A percentile compares a stretch with the other conserved stretches of the same genome.
phyloP scores from a whole-genome alignment of 1,284 basidiomycete genomes.

The Ganoderma leucocontextum region DNA sequence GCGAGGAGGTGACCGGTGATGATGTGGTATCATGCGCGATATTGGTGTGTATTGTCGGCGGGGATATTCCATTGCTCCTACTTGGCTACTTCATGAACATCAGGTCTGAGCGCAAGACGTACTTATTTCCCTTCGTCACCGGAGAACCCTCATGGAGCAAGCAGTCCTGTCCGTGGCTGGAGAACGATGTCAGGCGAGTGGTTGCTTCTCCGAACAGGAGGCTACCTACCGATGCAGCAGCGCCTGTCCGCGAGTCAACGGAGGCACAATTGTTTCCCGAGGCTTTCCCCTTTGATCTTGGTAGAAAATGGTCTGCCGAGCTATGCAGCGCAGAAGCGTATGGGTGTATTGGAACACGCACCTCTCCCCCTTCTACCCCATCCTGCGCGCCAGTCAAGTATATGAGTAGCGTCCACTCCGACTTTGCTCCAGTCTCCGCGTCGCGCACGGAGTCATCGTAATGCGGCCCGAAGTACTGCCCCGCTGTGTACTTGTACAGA shows the following conservation, averaged over 20 bases:
- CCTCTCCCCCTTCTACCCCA: conserved; percentile 80
- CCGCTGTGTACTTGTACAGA: conserved; percentile 72
- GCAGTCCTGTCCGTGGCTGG: conserved; percentile 79
- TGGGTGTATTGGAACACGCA: conserved; percentile 37
- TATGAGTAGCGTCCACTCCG: conserved; percentile 84
- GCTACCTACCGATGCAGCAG: conserved; percentile 71
- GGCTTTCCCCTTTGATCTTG: conserved; percentile 59
- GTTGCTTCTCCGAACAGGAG: background rate
- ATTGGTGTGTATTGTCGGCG: conserved; percentile 7
- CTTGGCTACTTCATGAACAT: conserved; percentile 65
- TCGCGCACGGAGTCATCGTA: conserved; percentile 79
- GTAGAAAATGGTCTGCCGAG: conserved; percentile 74
- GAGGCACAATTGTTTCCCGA: conserved; percentile 62
- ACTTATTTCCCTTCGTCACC: conserved; percentile 76
- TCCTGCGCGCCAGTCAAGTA: conserved; percentile 80
- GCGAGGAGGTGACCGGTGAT: conserved; percentile 34
- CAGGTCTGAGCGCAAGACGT: conserved; percentile 79
- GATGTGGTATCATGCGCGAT: background rate
- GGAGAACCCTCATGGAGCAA: conserved; percentile 80
- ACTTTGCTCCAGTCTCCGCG: conserved; percentile 60
- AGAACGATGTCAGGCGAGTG: conserved; percentile 3
- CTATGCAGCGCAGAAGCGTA: background rate
- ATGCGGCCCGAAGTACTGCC: conserved; percentile 77
- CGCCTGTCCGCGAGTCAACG: conserved; percentile 71
- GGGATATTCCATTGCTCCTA: conserved; percentile 35